Conservation (phyloP, 164 flowering plant species). For the Chimonanthus praecox region DNA sequence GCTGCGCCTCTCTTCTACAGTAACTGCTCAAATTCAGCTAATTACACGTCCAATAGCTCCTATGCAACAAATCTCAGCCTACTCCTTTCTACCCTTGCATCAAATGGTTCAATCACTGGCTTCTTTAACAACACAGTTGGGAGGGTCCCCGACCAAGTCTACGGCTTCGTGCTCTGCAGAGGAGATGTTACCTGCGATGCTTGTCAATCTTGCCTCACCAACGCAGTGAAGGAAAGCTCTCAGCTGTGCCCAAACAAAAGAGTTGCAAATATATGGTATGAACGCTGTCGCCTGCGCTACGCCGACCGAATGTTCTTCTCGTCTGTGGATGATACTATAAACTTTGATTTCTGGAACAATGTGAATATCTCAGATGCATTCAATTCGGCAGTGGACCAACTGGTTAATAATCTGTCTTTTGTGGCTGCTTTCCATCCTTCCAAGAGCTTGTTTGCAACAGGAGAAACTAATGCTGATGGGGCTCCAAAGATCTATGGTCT, state of each 20-base stretch:
- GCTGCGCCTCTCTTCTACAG: neutral
- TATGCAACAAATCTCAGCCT: neutral
- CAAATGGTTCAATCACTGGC: constrained; percentile 6
- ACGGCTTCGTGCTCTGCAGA: constrained; percentile 14
- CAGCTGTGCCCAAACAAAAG: neutral
- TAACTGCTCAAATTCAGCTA: neutral
- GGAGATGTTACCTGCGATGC: neutral
- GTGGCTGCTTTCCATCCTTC: neutral
- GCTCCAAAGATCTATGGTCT: constrained; percentile 7
- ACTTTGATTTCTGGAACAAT: neutral
- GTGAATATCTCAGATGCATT: neutral
- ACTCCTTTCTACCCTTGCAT: constrained; percentile 5
- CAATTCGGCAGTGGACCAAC: neutral
- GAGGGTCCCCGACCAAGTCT: neutral
- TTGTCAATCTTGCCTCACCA: constrained; percentile 2
- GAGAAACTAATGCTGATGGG: neutral
- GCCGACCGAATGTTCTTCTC: neutral
- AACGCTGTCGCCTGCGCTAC: constrained; percentile 12
- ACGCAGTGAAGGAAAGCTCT: neutral
- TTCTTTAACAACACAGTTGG: constrained; percentile 5
- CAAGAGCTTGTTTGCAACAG: neutral
- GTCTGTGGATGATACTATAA: neutral
- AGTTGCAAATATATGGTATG: constrained; percentile 11
- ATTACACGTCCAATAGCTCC: neutral
- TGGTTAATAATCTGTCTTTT: neutral